Evolutionary conservation across 768 basidiomycete species (phyloP), one percentile per base, ranked within the genome.

Genomic region (Pulveroboletus sp.): DNA sequence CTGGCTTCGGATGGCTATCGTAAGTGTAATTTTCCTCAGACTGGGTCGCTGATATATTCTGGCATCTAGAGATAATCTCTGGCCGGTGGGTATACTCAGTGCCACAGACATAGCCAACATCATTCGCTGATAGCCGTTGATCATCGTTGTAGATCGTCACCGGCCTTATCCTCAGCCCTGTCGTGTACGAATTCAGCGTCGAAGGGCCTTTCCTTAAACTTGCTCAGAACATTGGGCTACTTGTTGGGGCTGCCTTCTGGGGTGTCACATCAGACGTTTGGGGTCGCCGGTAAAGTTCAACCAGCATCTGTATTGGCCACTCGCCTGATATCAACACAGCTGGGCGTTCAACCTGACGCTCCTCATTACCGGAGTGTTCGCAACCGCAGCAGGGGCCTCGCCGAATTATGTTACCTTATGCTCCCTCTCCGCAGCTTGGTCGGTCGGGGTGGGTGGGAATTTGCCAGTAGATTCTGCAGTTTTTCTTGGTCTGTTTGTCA

Each of bases 1-100:
- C 84, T 16, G 86, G 84, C 2, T 86, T 88, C 66, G 86, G 86
- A 43, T 87, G 84, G 85, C 75, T 87, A 50, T 79, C 83, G 84
- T 85, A 63, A 64, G 83, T 72, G 33, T 37, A 8, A 16, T 17
- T 11, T 39, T 9, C 43, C 42, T 29, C 20, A 13, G 38, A 33
- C 5, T 1, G 2, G 11, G 11, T 25, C 35, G 12, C 29, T 59
- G 36, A 63, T 46, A 27, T 23, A 37, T 32, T 13, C 17, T 16
- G 25, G 45, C 6, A 59, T 82, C 27, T 27, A 61, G 85, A 16
- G 85, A 87, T 58, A 86, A 82, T 55, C 75, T 85, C 23, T 87
- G 85, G 86, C 84, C 84, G 17, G 84, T 87, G 56, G 50, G 80
- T 62, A 40, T 40, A 45, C 11, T 41, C 32, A 14, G 19, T 20